These are phyloP conservation scores for Juncus effusus DNA, from an alignment of 176 grass and related monocot species.

Conservation along the genomic window DNA sequence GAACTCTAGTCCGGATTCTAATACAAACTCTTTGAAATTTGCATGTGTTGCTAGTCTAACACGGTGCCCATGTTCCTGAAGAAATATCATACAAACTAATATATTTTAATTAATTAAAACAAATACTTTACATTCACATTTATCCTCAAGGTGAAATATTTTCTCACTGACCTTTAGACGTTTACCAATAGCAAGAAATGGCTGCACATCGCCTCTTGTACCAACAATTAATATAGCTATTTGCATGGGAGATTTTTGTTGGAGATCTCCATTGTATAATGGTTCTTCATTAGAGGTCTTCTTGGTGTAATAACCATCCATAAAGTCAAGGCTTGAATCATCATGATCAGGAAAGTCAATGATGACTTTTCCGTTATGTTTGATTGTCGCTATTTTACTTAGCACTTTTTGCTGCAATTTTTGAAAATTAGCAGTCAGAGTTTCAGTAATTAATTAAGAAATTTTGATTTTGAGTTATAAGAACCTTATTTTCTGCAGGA, in stretches of 20 bases:
- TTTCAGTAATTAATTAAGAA: too few species aligned
- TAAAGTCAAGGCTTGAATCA: constrained; percentile 32
- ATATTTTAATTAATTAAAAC: constrained; percentile 7
- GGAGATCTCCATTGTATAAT: constrained; percentile 57
- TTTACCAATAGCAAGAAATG: constrained; percentile 99
- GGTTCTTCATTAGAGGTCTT: constrained; percentile 35
- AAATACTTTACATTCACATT: neutral
- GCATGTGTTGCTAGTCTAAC: constrained; percentile 91
- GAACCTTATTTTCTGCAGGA: constrained; percentile 70
- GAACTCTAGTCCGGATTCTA: constrained; percentile 84
- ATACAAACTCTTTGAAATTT: constrained; percentile 87
- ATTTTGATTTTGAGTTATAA: constrained; percentile 1
- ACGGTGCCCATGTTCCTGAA: constrained; percentile 85
- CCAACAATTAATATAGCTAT: constrained; percentile 98
- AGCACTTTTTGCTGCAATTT: constrained; percentile 46
- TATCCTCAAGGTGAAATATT: constrained; percentile 6
- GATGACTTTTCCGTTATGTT: constrained; percentile 82
- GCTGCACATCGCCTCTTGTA: constrained; percentile 94
- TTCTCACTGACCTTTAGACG: constrained; percentile 64
- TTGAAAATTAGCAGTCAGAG: neutral
- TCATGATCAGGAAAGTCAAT: constrained; percentile 69
- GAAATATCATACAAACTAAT: constrained; percentile 8
- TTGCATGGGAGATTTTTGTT: constrained; percentile 66
- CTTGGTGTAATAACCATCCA: constrained; percentile 43
- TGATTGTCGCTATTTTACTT: constrained; percentile 76